Percentiles rank a stretch among this genome's conserved stretches.
These are phyloP conservation scores for Bolboschoenoplectus hybrid DNA, from an alignment of 202 grass and related monocot species.

Conservation along the genomic window DNA sequence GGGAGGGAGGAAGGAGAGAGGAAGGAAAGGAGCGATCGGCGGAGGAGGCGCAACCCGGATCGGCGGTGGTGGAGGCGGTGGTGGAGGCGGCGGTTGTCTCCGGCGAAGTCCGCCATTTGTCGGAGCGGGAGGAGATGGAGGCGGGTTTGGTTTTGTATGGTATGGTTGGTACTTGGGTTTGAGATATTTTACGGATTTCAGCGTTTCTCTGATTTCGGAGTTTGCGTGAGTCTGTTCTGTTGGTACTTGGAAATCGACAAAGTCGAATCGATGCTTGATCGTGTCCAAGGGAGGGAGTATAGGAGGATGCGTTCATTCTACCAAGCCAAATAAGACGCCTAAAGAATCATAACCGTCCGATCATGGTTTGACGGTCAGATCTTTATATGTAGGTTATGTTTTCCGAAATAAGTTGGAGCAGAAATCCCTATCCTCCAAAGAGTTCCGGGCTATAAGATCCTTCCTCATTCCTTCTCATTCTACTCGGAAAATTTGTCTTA, in stretches of 20 bases:
- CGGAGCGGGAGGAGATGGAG: neutral
- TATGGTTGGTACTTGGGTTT: neutral
- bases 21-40: constrained; percentile 50
- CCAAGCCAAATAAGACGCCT: too few relatives aligned
- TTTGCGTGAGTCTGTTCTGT: neutral
- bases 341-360: too few relatives aligned
- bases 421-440: too few relatives aligned
- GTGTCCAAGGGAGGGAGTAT: too few relatives aligned
- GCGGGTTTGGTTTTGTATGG: neutral
- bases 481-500: too few relatives aligned
- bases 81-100: constrained; percentile 26
- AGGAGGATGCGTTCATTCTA: too few relatives aligned
- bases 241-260: neutral
- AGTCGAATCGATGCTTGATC: neutral
- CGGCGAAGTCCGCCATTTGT: constrained; percentile 58
- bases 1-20: constrained; percentile 58
- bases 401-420: too few relatives aligned
- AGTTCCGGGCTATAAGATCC: too few relatives aligned
- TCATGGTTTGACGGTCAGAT: too few relatives aligned
- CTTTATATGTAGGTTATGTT: too few relatives aligned
- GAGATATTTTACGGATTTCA: neutral
- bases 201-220: neutral
- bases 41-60: constrained; percentile 61
- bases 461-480: too few relatives aligned
- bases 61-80: constrained; percentile 33